Conservation (phyloP, 2,329 filamentous ascomycete species). For the Aspergillus texensis region DNA sequence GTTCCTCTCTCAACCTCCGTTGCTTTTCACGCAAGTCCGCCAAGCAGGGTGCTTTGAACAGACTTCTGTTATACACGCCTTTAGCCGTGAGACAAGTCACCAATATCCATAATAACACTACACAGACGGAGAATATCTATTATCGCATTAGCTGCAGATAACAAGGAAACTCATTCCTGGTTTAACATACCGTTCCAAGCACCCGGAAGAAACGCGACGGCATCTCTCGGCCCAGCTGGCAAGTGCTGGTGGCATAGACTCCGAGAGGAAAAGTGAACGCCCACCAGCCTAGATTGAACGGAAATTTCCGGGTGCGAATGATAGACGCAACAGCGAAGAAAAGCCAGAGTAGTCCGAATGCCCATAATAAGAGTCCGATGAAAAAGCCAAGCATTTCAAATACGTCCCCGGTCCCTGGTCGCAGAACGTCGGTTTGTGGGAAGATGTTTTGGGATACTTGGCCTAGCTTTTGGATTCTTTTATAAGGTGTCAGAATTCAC, state of each 20-base stretch:
- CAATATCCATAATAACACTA: slow-evolving; percentile 9
- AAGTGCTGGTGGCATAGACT: slow-evolving; percentile 51
- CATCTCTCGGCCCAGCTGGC: slow-evolving; percentile 50
- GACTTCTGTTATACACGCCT: slow-evolving; percentile 7
- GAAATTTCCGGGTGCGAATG: slow-evolving; percentile 40
- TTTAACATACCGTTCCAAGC: slow-evolving; percentile 49
- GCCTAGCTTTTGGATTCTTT: slow-evolving; percentile 51
- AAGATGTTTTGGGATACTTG: slow-evolving; percentile 43
- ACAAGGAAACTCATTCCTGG: background rate
- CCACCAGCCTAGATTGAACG: slow-evolving; percentile 65
- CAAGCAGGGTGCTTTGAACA: slow-evolving; percentile 10
- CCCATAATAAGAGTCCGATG: slow-evolving; percentile 36
- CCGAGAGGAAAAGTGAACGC: slow-evolving; percentile 60
- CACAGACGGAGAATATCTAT: slow-evolving; percentile 9
- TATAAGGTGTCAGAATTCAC: background rate
- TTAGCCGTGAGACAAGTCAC: slow-evolving; percentile 4
- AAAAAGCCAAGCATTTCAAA: slow-evolving; percentile 33
- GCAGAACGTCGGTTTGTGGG: slow-evolving; percentile 25
- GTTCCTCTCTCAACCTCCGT: background rate
- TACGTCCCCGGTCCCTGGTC: slow-evolving; percentile 26
- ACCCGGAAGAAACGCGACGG: slow-evolving; percentile 58
- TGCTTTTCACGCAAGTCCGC: background rate
- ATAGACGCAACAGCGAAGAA: slow-evolving; percentile 36
- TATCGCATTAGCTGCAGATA: background rate
- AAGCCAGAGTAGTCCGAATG: slow-evolving; percentile 37